These are phyloP conservation scores for Tricholoma hemisulphureum DNA, from an alignment of 768 basidiomycete species.

Conservation along the genomic window DNA sequence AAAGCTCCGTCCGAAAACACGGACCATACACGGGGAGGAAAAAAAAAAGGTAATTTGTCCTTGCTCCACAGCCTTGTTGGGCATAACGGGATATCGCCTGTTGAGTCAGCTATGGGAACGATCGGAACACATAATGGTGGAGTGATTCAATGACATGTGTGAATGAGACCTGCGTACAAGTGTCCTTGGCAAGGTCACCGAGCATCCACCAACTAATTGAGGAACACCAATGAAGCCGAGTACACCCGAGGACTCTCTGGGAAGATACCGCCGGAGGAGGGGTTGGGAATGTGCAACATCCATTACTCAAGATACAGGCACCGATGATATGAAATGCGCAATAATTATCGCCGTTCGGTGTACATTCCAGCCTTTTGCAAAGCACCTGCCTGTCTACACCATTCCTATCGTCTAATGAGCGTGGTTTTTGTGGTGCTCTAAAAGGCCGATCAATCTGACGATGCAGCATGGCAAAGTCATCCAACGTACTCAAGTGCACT, in stretches of 20 bases:
- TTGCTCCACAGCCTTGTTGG: background rate
- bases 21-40: background rate
- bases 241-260: too few species aligned
- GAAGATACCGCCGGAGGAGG: too few species aligned
- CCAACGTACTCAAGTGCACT: conserved; percentile 82
- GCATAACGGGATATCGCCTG: background rate
- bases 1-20: background rate
- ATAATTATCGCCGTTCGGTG: conserved; percentile 1
- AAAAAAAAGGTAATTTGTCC: background rate
- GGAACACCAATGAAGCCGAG: too few species aligned
- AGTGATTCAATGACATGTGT: background rate
- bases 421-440: conserved; percentile 91
- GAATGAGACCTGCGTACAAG: background rate
- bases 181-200: background rate
- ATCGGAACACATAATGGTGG: background rate
- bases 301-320: background rate
- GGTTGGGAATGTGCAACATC: too few species aligned
- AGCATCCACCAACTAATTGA: too few species aligned
- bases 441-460: conserved; percentile 22
- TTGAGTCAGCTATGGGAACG: background rate
- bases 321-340: background rate
- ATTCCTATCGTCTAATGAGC: conserved; percentile 51
- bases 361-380: conserved; percentile 13
- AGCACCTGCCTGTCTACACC: conserved; percentile 6
- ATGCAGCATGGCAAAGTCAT: background rate